phyloP scores from a whole-genome alignment of 2,329 filamentous ascomycete genomes.

The Sordariomycetes sp. region DNA sequence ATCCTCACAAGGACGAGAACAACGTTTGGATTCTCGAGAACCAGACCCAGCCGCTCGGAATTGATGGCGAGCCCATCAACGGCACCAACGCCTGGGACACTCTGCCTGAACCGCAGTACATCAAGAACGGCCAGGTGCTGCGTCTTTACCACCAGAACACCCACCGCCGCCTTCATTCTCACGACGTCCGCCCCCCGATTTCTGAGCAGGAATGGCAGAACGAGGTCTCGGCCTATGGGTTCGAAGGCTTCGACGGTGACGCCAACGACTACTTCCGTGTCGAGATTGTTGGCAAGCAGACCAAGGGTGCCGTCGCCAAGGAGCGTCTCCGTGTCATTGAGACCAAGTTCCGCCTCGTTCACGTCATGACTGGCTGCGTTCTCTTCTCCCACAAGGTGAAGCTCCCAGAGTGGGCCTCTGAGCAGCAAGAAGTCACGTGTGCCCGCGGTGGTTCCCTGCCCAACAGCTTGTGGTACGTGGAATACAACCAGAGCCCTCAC shows the following conservation, averaged over 20 bases:
- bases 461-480: constrained; percentile 96
- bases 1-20: constrained; percentile 98
- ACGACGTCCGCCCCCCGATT: constrained; percentile 82
- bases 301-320: constrained; percentile 69
- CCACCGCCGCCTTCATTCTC: constrained; percentile 85
- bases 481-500: constrained; percentile 77
- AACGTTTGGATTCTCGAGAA: constrained; percentile 94
- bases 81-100: constrained; percentile 80
- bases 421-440: constrained; percentile 98
- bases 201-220: constrained; percentile 91
- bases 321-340: constrained; percentile 85
- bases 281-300: constrained; percentile 88
- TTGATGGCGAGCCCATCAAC: constrained; percentile 66
- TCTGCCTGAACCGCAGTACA: constrained; percentile 52
- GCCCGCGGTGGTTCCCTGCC: constrained; percentile 83
- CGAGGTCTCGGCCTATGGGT: constrained; percentile 93
- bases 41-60: constrained; percentile 79
- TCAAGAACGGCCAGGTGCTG: constrained; percentile 73
- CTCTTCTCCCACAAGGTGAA: constrained; percentile 99
- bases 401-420: constrained; percentile 93
- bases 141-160: constrained; percentile 78
- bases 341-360: constrained; percentile 90
- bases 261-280: constrained; percentile 94
- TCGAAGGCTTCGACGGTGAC: constrained; percentile 92
- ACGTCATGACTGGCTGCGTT: constrained; percentile 93